phyloP scores from a whole-genome alignment of 106 monocot species.

The Cymbidium sinense region DNA sequence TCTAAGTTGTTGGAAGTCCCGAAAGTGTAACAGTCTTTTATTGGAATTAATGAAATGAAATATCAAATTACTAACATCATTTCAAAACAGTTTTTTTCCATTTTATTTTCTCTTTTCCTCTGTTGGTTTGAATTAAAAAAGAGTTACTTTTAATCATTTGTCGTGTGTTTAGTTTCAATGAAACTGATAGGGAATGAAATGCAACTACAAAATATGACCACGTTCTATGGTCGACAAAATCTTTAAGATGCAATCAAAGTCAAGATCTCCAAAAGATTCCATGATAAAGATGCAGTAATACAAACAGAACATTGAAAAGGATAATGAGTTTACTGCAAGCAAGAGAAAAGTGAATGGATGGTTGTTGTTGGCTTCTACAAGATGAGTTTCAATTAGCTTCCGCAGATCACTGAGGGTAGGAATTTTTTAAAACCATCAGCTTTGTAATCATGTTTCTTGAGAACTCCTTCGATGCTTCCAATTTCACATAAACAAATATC shows the following conservation, averaged over 20 bases:
- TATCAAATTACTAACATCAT: not conserved
- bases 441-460: constrained; percentile 48
- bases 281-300: not conserved
- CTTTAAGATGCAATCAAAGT: no score
- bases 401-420: constrained; percentile 58
- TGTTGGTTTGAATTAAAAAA: no score
- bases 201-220: no score
- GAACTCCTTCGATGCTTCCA: constrained; percentile 70
- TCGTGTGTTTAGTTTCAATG: no score
- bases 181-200: no score
- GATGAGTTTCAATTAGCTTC: constrained; percentile 49
- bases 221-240: no score
- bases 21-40: not conserved
- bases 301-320: no score
- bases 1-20: no score
- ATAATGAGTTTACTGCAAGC: constrained; percentile 69
- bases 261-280: no score
- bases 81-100: no score
- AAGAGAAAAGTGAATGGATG: constrained; percentile 70
- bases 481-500: constrained; percentile 70
- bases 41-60: not conserved
- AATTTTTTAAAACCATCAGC: constrained; percentile 38
- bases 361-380: constrained; percentile 42
- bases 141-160: no score
- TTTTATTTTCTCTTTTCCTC: no score